These are phyloP conservation scores for Pythium volutum DNA, from an alignment of 352 stramenopile genomes.

Conservation along the genomic window DNA sequence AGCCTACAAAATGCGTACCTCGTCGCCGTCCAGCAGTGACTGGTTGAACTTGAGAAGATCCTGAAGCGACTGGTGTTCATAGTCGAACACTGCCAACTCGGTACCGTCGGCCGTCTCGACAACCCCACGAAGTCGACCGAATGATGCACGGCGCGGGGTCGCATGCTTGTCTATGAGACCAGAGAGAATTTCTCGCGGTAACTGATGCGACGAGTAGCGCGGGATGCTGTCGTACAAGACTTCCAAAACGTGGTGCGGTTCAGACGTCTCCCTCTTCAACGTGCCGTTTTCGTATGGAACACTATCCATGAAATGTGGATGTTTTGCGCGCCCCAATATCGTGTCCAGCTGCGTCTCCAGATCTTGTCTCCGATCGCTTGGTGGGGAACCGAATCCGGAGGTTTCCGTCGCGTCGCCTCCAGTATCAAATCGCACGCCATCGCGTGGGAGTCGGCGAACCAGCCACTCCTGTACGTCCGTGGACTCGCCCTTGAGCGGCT, in stretches of 20 bases:
- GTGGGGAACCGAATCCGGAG: background rate
- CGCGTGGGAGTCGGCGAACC: conserved; percentile 18
- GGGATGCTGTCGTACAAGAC: conserved; percentile 54
- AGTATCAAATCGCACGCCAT: background rate
- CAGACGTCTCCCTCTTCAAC: conserved; percentile 2
- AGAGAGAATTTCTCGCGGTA: conserved; percentile 3
- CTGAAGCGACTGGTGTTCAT: conserved; percentile 59
- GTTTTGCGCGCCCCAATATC: conserved; percentile 26
- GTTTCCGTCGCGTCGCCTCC: background rate
- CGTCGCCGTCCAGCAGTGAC: conserved; percentile 42
- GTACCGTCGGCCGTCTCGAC: conserved; percentile 13
- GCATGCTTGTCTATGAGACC: conserved; percentile 30
- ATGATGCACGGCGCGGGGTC: conserved; percentile 25
- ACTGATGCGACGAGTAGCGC: conserved; percentile 23
- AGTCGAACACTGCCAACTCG: conserved; percentile 59
- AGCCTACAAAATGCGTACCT: conserved; percentile 9
- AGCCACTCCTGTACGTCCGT: conserved; percentile 20
- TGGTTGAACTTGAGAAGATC: conserved; percentile 76
- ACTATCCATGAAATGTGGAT: background rate
- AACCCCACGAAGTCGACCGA: conserved; percentile 41
- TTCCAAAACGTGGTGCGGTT: conserved; percentile 28
- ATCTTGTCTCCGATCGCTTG: background rate
- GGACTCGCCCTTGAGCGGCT: conserved; percentile 18
- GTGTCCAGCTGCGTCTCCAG: conserved; percentile 46
- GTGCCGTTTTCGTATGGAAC: background rate